These are phyloP conservation scores for Apiospora pterosperma DNA, from an alignment of 2,329 filamentous ascomycete genomes.

Conservation along the genomic window DNA sequence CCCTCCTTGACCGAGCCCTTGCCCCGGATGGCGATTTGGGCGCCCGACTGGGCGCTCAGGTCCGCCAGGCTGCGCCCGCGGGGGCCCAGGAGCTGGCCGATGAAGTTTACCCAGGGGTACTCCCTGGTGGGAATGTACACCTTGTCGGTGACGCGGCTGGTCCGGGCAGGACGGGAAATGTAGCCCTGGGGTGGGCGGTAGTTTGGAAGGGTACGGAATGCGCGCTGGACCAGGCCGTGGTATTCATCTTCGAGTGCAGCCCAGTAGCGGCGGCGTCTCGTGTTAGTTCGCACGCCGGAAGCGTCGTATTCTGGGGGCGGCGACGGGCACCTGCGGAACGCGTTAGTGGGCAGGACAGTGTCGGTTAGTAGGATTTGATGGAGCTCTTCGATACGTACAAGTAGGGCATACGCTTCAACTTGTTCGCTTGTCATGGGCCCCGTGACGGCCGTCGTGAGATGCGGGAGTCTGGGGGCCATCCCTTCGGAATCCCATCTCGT, in stretches of 20 bases:
- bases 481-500: conserved; percentile 2
- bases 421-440: conserved; percentile 69
- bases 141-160: conserved; percentile 78
- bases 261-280: conserved; percentile 72
- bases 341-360: conserved; percentile 71
- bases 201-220: conserved; percentile 75
- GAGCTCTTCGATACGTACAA: conserved; percentile 77
- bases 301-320: conserved; percentile 77
- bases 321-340: conserved; percentile 71
- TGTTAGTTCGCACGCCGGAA: conserved; percentile 77
- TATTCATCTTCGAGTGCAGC: conserved; percentile 76
- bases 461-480: neutral
- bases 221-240: conserved; percentile 73
- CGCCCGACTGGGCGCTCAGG: conserved; percentile 73
- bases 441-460: conserved; percentile 7
- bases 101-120: conserved; percentile 86
- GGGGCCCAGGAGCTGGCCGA: conserved; percentile 80
- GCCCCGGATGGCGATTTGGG: conserved; percentile 78
- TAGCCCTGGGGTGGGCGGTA: conserved; percentile 77
- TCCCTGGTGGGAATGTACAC: conserved; percentile 82
- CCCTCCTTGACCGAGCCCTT: conserved; percentile 83
- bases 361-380: conserved; percentile 77
- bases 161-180: conserved; percentile 48
- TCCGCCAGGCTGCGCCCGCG: conserved; percentile 80
- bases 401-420: conserved; percentile 71